A percentile compares a stretch with the other conserved stretches of the same genome.
phyloP scores from a whole-genome alignment of 257 asterid genomes.

The Avicennia marina region DNA sequence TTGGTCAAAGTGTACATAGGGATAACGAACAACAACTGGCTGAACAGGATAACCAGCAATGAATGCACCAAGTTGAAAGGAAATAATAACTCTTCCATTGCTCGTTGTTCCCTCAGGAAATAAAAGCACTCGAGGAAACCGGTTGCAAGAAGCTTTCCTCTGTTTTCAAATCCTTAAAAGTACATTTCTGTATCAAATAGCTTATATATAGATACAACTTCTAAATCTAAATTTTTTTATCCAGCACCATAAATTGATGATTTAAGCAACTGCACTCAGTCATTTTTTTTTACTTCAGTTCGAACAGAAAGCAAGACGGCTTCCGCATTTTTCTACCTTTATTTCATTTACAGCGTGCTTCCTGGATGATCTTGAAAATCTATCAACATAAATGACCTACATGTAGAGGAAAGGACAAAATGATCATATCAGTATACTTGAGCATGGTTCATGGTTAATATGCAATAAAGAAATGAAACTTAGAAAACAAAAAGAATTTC shows the following conservation, averaged over 20 bases:
- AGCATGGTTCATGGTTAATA: too few relatives aligned
- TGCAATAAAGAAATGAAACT: too few relatives aligned
- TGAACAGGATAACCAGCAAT: constrained; percentile 92
- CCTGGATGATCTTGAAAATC: constrained; percentile 85
- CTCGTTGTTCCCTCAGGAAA: constrained; percentile 99
- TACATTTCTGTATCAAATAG: constrained; percentile 91
- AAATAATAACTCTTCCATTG: constrained; percentile 84
- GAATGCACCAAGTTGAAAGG: constrained; percentile 98
- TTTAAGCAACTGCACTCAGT: background rate
- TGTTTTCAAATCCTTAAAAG: constrained; percentile 89
- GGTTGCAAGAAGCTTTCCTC: constrained; percentile 90
- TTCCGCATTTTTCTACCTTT: constrained; percentile 65
- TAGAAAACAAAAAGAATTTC: background rate
- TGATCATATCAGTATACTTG: too few relatives aligned
- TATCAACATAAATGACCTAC: constrained; percentile 92
- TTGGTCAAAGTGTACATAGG: constrained; percentile 93
- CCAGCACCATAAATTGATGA: constrained; percentile 1
- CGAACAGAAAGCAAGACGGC: constrained; percentile 1
- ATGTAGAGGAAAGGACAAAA: background rate
- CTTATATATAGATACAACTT: constrained; percentile 53
- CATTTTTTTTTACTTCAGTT: constrained; percentile 12
- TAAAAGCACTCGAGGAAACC: constrained; percentile 88
- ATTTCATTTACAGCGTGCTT: constrained; percentile 87
- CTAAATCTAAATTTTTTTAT: constrained; percentile 16
- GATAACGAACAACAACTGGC: constrained; percentile 87